These are phyloP conservation scores for Umbilicaria muhlenbergii DNA, from an alignment of 495 filamentous ascomycete genomes.

Conservation along the genomic window DNA sequence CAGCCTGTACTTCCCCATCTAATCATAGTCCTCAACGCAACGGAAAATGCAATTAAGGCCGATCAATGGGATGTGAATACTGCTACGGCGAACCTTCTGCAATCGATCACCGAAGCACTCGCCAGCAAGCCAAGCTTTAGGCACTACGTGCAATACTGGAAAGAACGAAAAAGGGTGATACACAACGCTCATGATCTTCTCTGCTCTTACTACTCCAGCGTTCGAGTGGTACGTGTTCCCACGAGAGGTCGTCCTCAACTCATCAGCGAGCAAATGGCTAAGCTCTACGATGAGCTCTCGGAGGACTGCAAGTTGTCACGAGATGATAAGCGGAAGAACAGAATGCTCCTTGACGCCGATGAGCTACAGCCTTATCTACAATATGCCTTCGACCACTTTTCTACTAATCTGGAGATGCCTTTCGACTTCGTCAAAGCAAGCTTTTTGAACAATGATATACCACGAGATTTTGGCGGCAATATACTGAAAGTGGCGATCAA, in stretches of 20 bases:
- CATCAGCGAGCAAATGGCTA: constrained; percentile 32
- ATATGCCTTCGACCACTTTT: constrained; percentile 41
- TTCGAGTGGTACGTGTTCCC: constrained; percentile 38
- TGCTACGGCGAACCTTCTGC: constrained; percentile 27
- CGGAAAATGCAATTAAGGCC: constrained; percentile 28
- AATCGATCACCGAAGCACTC: constrained; percentile 2
- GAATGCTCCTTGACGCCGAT: constrained; percentile 34
- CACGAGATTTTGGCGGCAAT: constrained; percentile 35
- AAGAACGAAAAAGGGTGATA: constrained; percentile 14
- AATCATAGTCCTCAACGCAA: constrained; percentile 37
- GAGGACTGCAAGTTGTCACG: constrained; percentile 22
- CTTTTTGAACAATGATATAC: constrained; percentile 26
- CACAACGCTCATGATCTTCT: constrained; percentile 32
- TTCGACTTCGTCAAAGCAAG: constrained; percentile 41
- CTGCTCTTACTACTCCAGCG: constrained; percentile 34
- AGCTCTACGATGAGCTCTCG: constrained; percentile 28
- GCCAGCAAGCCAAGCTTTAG: constrained; percentile 7
- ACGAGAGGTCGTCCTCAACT: constrained; percentile 25
- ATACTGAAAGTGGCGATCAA: constrained; percentile 33
- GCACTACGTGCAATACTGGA: constrained; percentile 21
- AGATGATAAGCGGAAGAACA: constrained; percentile 21
- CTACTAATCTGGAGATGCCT: constrained; percentile 29
- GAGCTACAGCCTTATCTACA: constrained; percentile 34
- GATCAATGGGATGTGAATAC: constrained; percentile 29
- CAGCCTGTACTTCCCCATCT: constrained; percentile 37